Evolutionary conservation across 495 filamentous ascomycete genomes (phyloP), one percentile per base, ranked within the genome.

Genomic region (Penicillium desertorum): DNA sequence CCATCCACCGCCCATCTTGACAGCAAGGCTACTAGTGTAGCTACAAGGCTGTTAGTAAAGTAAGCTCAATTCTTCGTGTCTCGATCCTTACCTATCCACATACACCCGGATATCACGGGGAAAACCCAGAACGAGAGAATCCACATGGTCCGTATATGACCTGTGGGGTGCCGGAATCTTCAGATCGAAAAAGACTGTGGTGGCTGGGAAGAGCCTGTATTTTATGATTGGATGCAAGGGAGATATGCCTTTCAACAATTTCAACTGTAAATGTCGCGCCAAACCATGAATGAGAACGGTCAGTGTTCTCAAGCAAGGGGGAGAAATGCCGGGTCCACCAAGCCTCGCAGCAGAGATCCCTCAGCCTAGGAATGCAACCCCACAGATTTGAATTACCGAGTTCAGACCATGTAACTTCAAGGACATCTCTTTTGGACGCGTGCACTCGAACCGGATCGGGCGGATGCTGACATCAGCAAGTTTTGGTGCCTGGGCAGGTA

Each of bases 101-200:
- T 75, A 46, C 80, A 63, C 53, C 83, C 83, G 45, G 86, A 86
- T 46, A 92, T 77, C 41, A 92, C 70, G 47, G 89, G 89, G 45
- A 90, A 79, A 20, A 89, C 64, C 87, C 88, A 83, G 58, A 74
- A 77, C 12, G 74, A 75, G 22, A 81, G 44, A 53, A 69, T 69
- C 57, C 64, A 70, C 67, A 71, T 68, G 43, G 30, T 32, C 22
- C 2, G 12, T 22, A 30, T 23, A 23, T 25, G 50, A 52, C 37
- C 50, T 8, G 37, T 42, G 25, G 36, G 49, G 49, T 49, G 29
- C 29, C 29, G 23, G 37, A n/a, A 41, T n/a, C 51, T 44, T 44
- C 14, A 43, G 27, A 23, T 30, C 6, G 12, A 20, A 32, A 22
- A 32, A 22, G 12, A 19, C 1, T 32, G n/a, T 11, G 20, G 17